These are phyloP conservation scores for Yarrowia sp. DNA, from an alignment of 805 yeast genomes.

Conservation along the genomic window DNA sequence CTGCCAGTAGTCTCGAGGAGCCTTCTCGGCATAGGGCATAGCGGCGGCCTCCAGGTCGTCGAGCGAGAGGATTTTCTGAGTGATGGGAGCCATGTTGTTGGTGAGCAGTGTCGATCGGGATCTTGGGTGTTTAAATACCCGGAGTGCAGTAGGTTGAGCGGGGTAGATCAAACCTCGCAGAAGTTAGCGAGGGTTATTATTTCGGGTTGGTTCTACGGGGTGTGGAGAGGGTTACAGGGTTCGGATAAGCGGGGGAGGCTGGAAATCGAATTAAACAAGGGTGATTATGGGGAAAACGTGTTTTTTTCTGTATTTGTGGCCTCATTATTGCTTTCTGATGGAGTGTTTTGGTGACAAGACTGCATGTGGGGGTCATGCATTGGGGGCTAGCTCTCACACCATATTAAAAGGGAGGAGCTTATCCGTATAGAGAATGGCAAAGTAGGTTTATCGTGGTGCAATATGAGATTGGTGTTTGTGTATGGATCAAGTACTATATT, in stretches of 20 bases:
- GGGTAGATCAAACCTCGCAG: neutral
- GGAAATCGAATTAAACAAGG: too few species aligned
- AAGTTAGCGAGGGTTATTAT: too few species aligned
- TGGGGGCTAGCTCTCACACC: neutral
- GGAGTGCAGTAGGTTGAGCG: neutral
- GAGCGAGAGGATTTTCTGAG: conserved; percentile 27
- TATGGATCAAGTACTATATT: too few species aligned
- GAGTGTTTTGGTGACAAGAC: neutral
- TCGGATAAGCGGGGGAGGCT: too few species aligned
- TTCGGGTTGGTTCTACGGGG: too few species aligned
- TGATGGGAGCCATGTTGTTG: neutral
- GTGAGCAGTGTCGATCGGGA: neutral
- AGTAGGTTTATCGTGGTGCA: neutral
- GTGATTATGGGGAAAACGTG: too few species aligned
- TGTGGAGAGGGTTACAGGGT: too few species aligned
- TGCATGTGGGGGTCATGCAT: neutral
- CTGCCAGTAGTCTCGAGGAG: conserved; percentile 35
- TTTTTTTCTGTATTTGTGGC: too few species aligned
- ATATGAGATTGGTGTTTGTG: too few species aligned
- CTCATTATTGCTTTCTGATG: too few species aligned
- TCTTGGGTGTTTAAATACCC: neutral
- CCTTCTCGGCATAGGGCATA: conserved; percentile 28
- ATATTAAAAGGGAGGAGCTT: neutral
- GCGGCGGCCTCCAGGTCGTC: conserved; percentile 30
- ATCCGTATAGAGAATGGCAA: neutral